These are phyloP conservation scores for Bruguiera parviflora DNA, from an alignment of 345 rosid genomes.

Conservation along the genomic window DNA sequence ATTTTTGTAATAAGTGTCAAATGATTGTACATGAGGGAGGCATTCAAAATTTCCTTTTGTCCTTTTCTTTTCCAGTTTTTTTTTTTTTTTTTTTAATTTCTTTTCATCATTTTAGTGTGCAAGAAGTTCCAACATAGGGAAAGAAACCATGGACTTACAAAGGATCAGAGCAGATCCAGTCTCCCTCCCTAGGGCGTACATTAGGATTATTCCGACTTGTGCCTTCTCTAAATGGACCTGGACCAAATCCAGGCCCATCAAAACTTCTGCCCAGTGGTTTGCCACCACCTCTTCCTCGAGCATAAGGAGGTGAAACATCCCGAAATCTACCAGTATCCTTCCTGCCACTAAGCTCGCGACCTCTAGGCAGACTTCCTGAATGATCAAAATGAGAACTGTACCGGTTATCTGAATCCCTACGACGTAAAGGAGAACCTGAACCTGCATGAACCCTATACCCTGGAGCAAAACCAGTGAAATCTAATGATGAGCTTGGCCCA, in stretches of 20 bases:
- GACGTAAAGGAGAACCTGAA: constrained; percentile 61
- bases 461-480: constrained; percentile 41
- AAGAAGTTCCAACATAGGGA: neutral
- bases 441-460: constrained; percentile 76
- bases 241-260: constrained; percentile 59
- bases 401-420: constrained; percentile 50
- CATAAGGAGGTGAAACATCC: constrained; percentile 63
- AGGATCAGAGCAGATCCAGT: constrained; percentile 76
- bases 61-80: no score
- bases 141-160: constrained; percentile 43
- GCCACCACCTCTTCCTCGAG: constrained; percentile 59
- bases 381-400: constrained; percentile 59
- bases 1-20: neutral
- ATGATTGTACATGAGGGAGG: neutral
- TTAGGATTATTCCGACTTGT: constrained; percentile 58
- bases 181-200: constrained; percentile 90
- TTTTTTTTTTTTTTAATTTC: no score
- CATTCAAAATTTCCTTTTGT: neutral
- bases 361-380: constrained; percentile 41
- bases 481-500: constrained; percentile 31
- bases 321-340: constrained; percentile 69
- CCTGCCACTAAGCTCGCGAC: constrained; percentile 49
- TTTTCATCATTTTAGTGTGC: neutral
- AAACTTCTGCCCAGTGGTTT: constrained; percentile 62
- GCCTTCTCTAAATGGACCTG: constrained; percentile 47